phyloP scores from a whole-genome alignment of 371 early-diverging fungal species.

The Apophysomyces elegans region DNA sequence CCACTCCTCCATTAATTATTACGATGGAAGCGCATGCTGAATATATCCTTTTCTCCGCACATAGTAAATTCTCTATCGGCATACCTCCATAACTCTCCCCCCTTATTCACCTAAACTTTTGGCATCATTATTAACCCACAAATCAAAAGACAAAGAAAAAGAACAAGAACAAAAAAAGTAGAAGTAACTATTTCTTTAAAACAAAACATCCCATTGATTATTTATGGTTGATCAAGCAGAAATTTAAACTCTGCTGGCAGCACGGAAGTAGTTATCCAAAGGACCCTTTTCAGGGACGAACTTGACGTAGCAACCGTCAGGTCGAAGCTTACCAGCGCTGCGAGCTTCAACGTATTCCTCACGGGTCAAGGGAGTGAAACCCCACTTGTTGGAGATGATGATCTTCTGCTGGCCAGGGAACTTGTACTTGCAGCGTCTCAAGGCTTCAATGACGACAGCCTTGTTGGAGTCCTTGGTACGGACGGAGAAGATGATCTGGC shows the following conservation, averaged over 20 bases:
- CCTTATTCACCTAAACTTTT: neutral
- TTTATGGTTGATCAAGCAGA: slow-evolving; percentile 3
- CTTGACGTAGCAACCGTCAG: slow-evolving; percentile 98
- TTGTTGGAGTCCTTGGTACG: slow-evolving; percentile 98
- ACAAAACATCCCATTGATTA: slow-evolving; percentile 5
- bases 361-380: slow-evolving; percentile 98
- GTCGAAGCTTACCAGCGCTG: slow-evolving; percentile 81
- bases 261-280: slow-evolving; percentile 64
- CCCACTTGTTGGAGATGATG: slow-evolving; percentile 99
- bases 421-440: slow-evolving; percentile 98
- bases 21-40: neutral
- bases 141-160: neutral
- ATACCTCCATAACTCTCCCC: neutral
- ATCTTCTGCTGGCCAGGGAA: slow-evolving; percentile 99
- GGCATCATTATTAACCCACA: neutral
- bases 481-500: slow-evolving; percentile 98
- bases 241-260: slow-evolving; percentile 36
- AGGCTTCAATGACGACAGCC: slow-evolving; percentile 96
- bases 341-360: slow-evolving; percentile 91
- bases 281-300: slow-evolving; percentile 92
- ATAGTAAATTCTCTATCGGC: neutral
- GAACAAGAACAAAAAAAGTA: neutral
- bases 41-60: neutral
- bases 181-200: slow-evolving; percentile 9
- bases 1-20: neutral